These are phyloP conservation scores for Debaryomyces subglobosus DNA, from an alignment of 1,139 yeast species.

Conservation along the genomic window DNA sequence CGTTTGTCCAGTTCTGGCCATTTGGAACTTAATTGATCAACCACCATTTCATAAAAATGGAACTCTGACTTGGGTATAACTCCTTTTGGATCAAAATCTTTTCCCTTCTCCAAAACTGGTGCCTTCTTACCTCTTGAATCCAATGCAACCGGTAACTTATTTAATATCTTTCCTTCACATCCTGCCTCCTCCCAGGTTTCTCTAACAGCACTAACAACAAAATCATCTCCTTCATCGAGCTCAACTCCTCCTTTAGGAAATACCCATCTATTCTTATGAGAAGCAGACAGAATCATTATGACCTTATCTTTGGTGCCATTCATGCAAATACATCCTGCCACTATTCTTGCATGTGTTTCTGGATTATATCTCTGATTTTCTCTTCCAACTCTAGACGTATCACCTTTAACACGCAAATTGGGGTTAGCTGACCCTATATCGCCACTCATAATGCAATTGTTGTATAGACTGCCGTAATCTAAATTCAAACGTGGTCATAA, in stretches of 20 bases:
- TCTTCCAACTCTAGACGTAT: conserved; percentile 37
- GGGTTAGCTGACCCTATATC: conserved; percentile 10
- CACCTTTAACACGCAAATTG: conserved; percentile 23
- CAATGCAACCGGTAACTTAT: conserved; percentile 62
- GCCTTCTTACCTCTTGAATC: conserved; percentile 71
- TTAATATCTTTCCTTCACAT: conserved; percentile 62
- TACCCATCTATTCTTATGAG: conserved; percentile 73
- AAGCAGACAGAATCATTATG: conserved; percentile 75
- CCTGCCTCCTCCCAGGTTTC: conserved; percentile 99
- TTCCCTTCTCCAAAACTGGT: conserved; percentile 44
- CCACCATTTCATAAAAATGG: conserved; percentile 78
- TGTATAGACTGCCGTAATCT: background rate
- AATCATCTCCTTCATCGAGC: conserved; percentile 69
- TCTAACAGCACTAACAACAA: conserved; percentile 63
- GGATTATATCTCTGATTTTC: conserved; percentile 46
- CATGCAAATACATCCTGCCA: conserved; percentile 88
- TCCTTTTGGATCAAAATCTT: conserved; percentile 43
- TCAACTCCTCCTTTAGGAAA: conserved; percentile 97
- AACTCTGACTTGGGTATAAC: conserved; percentile 73
- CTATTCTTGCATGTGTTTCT: conserved; percentile 75
- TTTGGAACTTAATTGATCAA: conserved; percentile 53
- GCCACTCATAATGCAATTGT: background rate
- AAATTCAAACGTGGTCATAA: conserved; percentile 1
- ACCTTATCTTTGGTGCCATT: conserved; percentile 60
- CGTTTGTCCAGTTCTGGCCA: conserved; percentile 79